Base-by-base conservation (phyloP, 345 rosid species). In the Excoecaria agallocha region DNA sequence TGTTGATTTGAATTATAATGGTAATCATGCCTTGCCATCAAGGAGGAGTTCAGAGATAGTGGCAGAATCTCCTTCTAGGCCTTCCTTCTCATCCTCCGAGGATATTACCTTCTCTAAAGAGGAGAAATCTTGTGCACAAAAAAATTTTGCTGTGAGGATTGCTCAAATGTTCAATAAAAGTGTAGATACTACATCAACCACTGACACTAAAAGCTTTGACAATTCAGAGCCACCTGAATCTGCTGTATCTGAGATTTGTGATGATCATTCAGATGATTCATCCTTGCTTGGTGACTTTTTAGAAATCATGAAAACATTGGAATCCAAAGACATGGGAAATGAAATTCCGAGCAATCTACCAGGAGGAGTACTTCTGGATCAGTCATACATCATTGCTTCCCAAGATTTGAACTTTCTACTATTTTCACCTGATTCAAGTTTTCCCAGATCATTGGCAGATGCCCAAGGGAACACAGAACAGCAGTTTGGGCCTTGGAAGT, bases 321-420 rank as follows among this genome's bases (percentile, higher is more conserved):
- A 87, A 84, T 82, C 92, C 3, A 88, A 79, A 75, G 97, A 90
- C 82, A 86, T 78, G 70, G 94, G 79, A 66, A 78, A 66, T 74
- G 99, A 92, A 79, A 51, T 72, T 70, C 99, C 97, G 9, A 70
- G 86, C 76, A 85, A 84, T 85, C 85, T 95, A 79, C 80, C 98
- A 1, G 99, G 99, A 60, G 99, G 98, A 74, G 82, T 92, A 52
- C 86, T 95, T 76, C 71, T 92, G 5, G 98, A 95, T 38, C 94
- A 92, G 75, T 74, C 84, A 38, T 92, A 87, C 80, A 71, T 84
- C 80, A 86, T 84, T 25, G 35, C 91, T 22, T 87, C 96, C 2
- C 80, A 84, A 63, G 93, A 92, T 0, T 87, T 95, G 43, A 95
- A 91, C 82, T 46, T 78, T 20, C 61, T 84, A 74, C 88, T 95